phyloP scores from a whole-genome alignment of 805 yeast genomes.

The Zygoascus biomembranicola region DNA sequence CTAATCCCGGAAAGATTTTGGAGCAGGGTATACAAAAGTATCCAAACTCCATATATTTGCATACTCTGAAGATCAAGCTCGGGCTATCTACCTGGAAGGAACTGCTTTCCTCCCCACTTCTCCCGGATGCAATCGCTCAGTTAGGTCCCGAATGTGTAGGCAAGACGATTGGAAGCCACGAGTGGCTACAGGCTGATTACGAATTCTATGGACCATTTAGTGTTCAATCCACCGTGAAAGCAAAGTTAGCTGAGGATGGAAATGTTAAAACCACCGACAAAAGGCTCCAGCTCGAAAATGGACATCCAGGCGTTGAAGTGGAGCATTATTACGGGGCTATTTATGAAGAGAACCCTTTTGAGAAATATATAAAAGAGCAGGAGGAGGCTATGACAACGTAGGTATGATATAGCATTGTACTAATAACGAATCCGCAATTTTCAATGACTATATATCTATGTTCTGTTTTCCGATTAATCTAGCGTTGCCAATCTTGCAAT shows the following conservation, averaged over 20 bases:
- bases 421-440: not conserved
- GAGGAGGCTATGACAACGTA: not conserved
- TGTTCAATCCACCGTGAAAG: constrained; percentile 9
- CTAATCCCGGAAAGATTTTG: not conserved
- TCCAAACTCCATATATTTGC: not conserved
- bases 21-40: not conserved
- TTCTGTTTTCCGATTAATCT: constrained; percentile 69
- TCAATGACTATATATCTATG: constrained; percentile 28
- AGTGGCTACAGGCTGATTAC: constrained; percentile 15
- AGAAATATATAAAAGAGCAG: constrained; percentile 4
- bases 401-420: not conserved
- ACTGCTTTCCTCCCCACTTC: constrained; percentile 18
- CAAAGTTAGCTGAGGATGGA: constrained; percentile 12
- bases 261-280: constrained; percentile 6
- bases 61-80: not conserved
- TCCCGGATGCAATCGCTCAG: constrained; percentile 22
- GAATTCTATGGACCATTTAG: constrained; percentile 21
- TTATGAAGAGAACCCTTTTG: constrained; percentile 10
- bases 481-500: constrained; percentile 32
- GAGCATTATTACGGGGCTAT: constrained; percentile 3
- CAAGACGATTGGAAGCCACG: constrained; percentile 4
- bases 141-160: constrained; percentile 21
- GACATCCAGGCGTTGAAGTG: constrained; percentile 19
- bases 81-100: not conserved
- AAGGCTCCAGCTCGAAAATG: constrained; percentile 16